Evolutionary conservation across 805 yeast species (phyloP).

Genomic region (Wickerhamiella qilinensis): DNA sequence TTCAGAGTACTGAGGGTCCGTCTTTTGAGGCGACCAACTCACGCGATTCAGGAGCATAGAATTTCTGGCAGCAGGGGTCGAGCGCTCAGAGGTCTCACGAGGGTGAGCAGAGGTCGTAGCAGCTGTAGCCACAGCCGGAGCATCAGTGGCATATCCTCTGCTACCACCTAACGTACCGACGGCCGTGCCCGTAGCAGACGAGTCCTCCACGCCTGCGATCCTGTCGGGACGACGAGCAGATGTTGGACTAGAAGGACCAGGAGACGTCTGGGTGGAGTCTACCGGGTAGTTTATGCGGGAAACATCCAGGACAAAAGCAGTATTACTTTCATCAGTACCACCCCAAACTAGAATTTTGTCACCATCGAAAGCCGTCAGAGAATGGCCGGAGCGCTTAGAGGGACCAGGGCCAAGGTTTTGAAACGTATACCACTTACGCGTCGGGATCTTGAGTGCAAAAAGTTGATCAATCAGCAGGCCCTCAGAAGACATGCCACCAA

Average conservation of each 20-base stretch:
- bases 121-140: constrained; percentile 1
- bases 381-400: constrained; percentile 82
- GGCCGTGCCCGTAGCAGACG: too few species aligned
- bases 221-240: too few species aligned
- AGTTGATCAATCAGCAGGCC: constrained; percentile 55
- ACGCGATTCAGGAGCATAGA: constrained; percentile 15
- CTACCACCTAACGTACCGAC: too few species aligned
- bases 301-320: constrained; percentile 47
- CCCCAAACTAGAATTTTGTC: constrained; percentile 76
- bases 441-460: constrained; percentile 58
- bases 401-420: constrained; percentile 41
- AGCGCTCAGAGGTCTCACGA: constrained; percentile 12
- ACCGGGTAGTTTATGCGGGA: constrained; percentile 28
- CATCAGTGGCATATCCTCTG: too few species aligned
- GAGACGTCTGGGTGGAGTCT: constrained; percentile 11
- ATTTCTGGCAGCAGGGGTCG: constrained; percentile 16
- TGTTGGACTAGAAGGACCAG: background rate
- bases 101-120: constrained; percentile 1
- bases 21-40: constrained; percentile 4
- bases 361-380: constrained; percentile 53
- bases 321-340: constrained; percentile 49
- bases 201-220: too few species aligned
- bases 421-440: constrained; percentile 58
- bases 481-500: constrained; percentile 73
- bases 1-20: background rate